A percentile compares a stretch with the other conserved stretches of the same genome.
phyloP scores from a whole-genome alignment of 2,329 filamentous ascomycete species.

The Fusarium incarnatum region DNA sequence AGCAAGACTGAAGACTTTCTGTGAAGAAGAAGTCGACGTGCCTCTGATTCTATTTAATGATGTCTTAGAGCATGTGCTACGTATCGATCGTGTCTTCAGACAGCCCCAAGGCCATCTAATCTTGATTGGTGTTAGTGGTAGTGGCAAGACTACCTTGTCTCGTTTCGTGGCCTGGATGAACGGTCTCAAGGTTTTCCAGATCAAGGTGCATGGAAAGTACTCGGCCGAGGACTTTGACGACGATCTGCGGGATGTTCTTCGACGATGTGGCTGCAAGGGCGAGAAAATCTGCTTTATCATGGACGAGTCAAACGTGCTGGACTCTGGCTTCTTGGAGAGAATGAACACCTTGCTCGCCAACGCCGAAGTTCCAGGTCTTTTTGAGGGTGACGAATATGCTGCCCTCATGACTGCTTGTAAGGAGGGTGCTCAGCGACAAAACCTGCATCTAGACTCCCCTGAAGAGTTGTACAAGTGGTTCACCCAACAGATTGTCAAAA shows the following conservation, averaged over 20 bases:
- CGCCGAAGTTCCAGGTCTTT: slow-evolving; percentile 97
- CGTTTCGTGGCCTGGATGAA: slow-evolving; percentile 99
- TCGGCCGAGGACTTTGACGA: slow-evolving; percentile 99
- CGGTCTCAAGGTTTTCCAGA: slow-evolving; percentile 97
- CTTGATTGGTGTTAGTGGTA: slow-evolving; percentile 97
- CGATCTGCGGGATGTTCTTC: slow-evolving; percentile 91
- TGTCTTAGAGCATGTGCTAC: slow-evolving; percentile 95
- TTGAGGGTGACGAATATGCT: slow-evolving; percentile 98
- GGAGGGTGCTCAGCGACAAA: slow-evolving; percentile 96
- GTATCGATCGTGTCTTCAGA: slow-evolving; percentile 98
- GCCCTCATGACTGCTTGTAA: slow-evolving; percentile 99
- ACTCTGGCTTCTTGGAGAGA: slow-evolving; percentile 97
- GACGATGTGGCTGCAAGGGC: slow-evolving; percentile 94
- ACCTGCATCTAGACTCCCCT: slow-evolving; percentile 92
- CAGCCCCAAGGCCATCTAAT: slow-evolving; percentile 99
- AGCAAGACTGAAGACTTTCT: slow-evolving; percentile 96
- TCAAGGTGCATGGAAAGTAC: slow-evolving; percentile 99
- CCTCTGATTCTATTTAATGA: slow-evolving; percentile 99
- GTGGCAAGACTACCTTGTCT: slow-evolving; percentile 97
- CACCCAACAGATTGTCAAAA: slow-evolving; percentile 98
- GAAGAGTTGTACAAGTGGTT: slow-evolving; percentile 99
- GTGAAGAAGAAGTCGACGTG: slow-evolving; percentile 98
- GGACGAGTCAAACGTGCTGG: slow-evolving; percentile 98
- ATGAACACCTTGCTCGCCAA: slow-evolving; percentile 99
- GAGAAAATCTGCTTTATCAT: slow-evolving; percentile 99